Conservation (phyloP, 2,329 filamentous ascomycete species). For the Aspergillus uvarum region DNA sequence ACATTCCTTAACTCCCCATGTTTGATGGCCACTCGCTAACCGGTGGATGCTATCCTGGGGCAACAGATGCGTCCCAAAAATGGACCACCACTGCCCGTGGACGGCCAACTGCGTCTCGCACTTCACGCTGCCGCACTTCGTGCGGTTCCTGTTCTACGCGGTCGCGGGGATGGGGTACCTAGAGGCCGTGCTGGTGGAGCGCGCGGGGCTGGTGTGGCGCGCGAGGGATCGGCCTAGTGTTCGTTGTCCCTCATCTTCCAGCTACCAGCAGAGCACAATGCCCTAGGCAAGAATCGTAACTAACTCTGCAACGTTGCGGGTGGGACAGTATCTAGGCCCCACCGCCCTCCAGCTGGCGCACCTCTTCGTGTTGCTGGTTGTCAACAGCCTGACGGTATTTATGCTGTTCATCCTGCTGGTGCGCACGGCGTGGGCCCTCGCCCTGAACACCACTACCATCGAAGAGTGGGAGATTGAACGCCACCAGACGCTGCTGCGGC, state of each 20-base stretch:
- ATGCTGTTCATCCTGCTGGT: slow-evolving; percentile 55
- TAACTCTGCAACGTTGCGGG: too few relatives aligned
- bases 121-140: slow-evolving; percentile 64
- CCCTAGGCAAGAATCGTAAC: too few relatives aligned
- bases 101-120: slow-evolving; percentile 66
- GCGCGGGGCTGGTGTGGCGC: slow-evolving; percentile 55
- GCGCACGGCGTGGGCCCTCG: slow-evolving; percentile 56
- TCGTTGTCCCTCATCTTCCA: neutral
- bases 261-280: too few relatives aligned
- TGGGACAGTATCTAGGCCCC: slow-evolving; percentile 58
- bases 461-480: slow-evolving; percentile 61
- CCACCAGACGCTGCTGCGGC: slow-evolving; percentile 47
- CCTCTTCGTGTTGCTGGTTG: slow-evolving; percentile 54
- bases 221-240: slow-evolving; percentile 15
- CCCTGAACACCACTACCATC: slow-evolving; percentile 62
- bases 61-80: slow-evolving; percentile 60
- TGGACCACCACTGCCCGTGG: slow-evolving; percentile 69
- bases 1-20: too few relatives aligned
- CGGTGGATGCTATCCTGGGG: too few relatives aligned
- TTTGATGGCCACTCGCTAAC: too few relatives aligned
- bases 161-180: slow-evolving; percentile 59
- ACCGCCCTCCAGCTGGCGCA: slow-evolving; percentile 52
- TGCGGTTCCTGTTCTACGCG: slow-evolving; percentile 62
- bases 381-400: slow-evolving; percentile 60
- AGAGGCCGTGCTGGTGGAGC: slow-evolving; percentile 54